A percentile compares a stretch with the other conserved stretches of the same genome.
phyloP scores from a whole-genome alignment of 2,329 filamentous ascomycete species.

The Cladobotryum mycophilum region DNA sequence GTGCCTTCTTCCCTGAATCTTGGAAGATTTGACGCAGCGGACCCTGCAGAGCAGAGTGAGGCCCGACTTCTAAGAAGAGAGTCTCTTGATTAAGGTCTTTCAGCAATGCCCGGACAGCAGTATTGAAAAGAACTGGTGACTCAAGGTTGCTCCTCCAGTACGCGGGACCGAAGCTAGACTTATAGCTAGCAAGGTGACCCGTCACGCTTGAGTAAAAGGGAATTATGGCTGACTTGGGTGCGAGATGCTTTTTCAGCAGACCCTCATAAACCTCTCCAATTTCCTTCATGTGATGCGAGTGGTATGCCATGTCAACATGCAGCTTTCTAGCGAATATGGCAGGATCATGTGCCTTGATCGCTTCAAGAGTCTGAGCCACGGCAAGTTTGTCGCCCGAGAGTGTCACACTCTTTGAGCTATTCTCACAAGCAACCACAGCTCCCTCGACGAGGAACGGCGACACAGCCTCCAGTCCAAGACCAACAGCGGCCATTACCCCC shows the following conservation, averaged over 20 bases:
- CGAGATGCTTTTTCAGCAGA: neutral
- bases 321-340: slow-evolving; percentile 39
- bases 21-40: slow-evolving; percentile 20
- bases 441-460: neutral
- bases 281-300: slow-evolving; percentile 42
- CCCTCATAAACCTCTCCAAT: slow-evolving; percentile 4
- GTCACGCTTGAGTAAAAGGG: slow-evolving; percentile 10
- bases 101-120: slow-evolving; percentile 10
- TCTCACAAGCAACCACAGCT: slow-evolving; percentile 35
- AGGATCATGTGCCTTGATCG: slow-evolving; percentile 28
- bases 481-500: slow-evolving; percentile 8
- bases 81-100: slow-evolving; percentile 1
- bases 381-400: slow-evolving; percentile 39
- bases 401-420: slow-evolving; percentile 43
- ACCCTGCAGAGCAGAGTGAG: slow-evolving; percentile 20
- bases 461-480: neutral
- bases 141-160: slow-evolving; percentile 15
- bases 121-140: slow-evolving; percentile 10
- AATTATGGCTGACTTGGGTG: neutral
- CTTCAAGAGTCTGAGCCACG: slow-evolving; percentile 27
- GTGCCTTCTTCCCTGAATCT: slow-evolving; percentile 2
- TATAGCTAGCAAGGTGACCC: neutral
- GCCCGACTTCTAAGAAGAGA: slow-evolving; percentile 20
- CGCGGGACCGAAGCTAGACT: neutral
- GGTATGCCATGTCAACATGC: slow-evolving; percentile 42